These are phyloP conservation scores for Boletus fagicola DNA, from an alignment of 768 basidiomycete genomes.

Conservation along the genomic window DNA sequence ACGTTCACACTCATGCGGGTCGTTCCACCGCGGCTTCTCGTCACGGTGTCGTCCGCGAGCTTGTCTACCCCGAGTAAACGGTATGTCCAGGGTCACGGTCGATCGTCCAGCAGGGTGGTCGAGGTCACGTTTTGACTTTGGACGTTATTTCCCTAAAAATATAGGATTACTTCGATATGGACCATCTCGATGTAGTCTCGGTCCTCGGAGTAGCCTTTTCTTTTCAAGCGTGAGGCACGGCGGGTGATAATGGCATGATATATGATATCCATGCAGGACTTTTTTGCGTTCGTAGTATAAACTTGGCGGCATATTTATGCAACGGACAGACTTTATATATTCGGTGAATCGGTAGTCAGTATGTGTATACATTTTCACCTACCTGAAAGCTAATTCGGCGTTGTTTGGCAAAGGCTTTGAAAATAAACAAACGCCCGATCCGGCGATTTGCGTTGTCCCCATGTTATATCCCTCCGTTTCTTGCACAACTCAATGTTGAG, in stretches of 20 bases:
- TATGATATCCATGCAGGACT: background rate
- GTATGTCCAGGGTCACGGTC: constrained; percentile 1
- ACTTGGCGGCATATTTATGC: background rate
- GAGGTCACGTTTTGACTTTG: constrained; percentile 11
- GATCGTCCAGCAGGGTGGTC: constrained; percentile 15
- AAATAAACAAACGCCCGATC: constrained; percentile 10
- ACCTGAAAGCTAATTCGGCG: too few relatives aligned
- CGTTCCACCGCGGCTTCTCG: background rate
- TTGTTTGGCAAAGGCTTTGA: constrained; percentile 21
- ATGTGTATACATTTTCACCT: too few relatives aligned
- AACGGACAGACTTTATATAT: background rate
- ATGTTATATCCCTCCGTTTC: background rate
- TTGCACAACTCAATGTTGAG: constrained; percentile 10
- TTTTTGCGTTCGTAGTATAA: background rate
- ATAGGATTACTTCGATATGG: background rate
- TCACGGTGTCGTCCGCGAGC: background rate
- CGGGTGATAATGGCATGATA: background rate
- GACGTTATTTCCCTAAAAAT: background rate
- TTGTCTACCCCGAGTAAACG: background rate
- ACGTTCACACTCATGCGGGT: background rate
- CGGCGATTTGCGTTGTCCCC: background rate
- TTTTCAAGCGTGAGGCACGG: background rate
- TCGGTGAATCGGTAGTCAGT: too few relatives aligned
- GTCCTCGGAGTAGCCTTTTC: too few relatives aligned
- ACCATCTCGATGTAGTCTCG: background rate